Evolutionary conservation across 2,329 filamentous ascomycete species (phyloP).

Genomic region (Ceratocystiopsis brevicomis): DNA sequence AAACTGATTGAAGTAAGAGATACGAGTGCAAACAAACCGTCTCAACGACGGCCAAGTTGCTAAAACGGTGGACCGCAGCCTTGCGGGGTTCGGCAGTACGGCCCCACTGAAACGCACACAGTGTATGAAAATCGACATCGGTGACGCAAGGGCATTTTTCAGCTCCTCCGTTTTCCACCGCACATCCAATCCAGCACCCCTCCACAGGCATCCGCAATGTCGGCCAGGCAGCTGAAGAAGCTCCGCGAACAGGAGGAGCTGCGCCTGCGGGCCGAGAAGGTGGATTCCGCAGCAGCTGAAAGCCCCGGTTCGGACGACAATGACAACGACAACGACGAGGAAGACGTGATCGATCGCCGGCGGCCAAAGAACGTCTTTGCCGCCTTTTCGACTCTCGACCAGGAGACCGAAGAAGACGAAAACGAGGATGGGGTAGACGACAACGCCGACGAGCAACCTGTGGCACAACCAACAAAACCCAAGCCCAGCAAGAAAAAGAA

Average conservation of each 20-base stretch:
- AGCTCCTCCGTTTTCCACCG: too few species aligned
- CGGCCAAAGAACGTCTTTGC: slow-evolving; percentile 20
- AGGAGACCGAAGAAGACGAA: slow-evolving; percentile 17
- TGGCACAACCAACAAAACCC: slow-evolving; percentile 11
- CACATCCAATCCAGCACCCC: too few species aligned
- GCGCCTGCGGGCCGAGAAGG: neutral
- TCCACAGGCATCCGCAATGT: neutral
- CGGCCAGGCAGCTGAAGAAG: neutral
- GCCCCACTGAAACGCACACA: too few species aligned
- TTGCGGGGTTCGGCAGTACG: too few species aligned
- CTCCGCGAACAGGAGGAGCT: neutral
- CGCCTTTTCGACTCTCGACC: slow-evolving; percentile 30
- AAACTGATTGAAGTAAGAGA: too few species aligned
- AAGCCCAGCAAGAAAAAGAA: slow-evolving; percentile 17
- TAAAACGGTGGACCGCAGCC: too few species aligned
- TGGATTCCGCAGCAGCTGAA: neutral
- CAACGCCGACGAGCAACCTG: slow-evolving; percentile 9
- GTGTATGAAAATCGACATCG: too few species aligned
- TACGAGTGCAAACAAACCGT: too few species aligned
- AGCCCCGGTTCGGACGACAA: slow-evolving; percentile 5
- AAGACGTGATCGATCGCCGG: slow-evolving; percentile 1
- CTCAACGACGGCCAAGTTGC: too few species aligned
- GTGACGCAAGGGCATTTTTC: too few species aligned
- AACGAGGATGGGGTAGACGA: slow-evolving; percentile 13
- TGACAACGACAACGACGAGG: slow-evolving; percentile 14